phyloP scores from a whole-genome alignment of 2,329 filamentous ascomycete genomes.

The Colletotrichum musae region DNA sequence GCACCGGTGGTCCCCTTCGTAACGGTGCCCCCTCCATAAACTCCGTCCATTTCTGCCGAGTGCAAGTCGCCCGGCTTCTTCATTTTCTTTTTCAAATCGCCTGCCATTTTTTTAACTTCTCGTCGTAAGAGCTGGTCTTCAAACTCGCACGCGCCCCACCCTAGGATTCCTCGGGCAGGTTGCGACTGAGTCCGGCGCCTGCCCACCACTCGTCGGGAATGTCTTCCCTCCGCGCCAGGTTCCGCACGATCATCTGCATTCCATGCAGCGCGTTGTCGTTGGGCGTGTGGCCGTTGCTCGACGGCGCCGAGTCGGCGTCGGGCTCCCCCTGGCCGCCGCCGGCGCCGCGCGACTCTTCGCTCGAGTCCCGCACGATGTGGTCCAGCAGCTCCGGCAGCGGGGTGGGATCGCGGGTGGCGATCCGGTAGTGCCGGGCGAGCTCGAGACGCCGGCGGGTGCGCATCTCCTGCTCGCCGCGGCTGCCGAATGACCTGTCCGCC shows the following conservation, averaged over 20 bases:
- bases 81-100: neutral
- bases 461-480: conserved; percentile 28
- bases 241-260: conserved; percentile 81
- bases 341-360: conserved; percentile 27
- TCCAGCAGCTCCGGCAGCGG: conserved; percentile 28
- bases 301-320: conserved; percentile 32
- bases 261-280: conserved; percentile 64
- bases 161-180: conserved; percentile 59
- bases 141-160: neutral
- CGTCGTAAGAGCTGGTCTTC: neutral
- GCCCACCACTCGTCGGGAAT: conserved; percentile 90
- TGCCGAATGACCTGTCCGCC: conserved; percentile 13
- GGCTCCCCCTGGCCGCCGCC: conserved; percentile 15
- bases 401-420: conserved; percentile 21
- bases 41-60: conserved; percentile 13
- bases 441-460: conserved; percentile 33
- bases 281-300: conserved; percentile 37
- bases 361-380: conserved; percentile 27
- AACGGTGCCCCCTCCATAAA: neutral
- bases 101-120: conserved; percentile 8
- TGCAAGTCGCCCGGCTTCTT: conserved; percentile 1
- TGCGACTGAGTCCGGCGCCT: conserved; percentile 76
- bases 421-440: conserved; percentile 34
- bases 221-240: conserved; percentile 78
- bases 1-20: conserved; percentile 4